Base-by-base conservation (phyloP, 2,329 filamentous ascomycete genomes). In the Helotiales sp. region DNA sequence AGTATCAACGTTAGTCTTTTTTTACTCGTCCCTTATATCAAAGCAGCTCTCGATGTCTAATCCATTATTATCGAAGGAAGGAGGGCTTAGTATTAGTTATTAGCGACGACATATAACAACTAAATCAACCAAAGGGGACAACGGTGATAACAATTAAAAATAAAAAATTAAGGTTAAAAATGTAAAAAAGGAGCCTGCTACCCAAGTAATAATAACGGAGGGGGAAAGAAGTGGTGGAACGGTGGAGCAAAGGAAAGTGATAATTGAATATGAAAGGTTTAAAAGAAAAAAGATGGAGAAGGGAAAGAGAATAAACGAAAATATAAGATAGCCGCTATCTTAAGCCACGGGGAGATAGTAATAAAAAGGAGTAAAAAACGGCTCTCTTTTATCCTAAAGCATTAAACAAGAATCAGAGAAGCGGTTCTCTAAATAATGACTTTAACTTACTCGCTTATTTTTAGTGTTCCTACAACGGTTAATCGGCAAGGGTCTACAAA, bases 11-110 rank as follows among this genome's bases (percentile, higher is more conserved):
- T 72, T 55, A 43, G 54, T 67, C 64, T 61, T 64, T 65, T 69
- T 67, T 63, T 66, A 52, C 66, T 68, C 52, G 63, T 69, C 63
- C 34, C 49, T 49, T 70, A 30, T 69, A 57, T 72, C 58, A 45
- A 73, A 73, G 67, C 67, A 73, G 69, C 67, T 73, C 66, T 72
- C 64, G 37, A 68, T 66, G 58, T 73, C 69, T 70, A 64, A 69
- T 34, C 61, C 37, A 70, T 71, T 64, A 61, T 69, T 72, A 30
- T 70, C 40, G 40, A 26, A 60, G 62, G 64, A 68, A 26, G 69
- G 37, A 65, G 63, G 65, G 63, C 67, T 69, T 69, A 40, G 65
- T 69, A 34, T 68, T 68, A 58, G 50, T 69, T 71, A 30, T 63
- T 67, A 40, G 49, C 61, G 64, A 66, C 40, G 62, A 28, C 63